Evolutionary conservation across 257 asterid genomes (phyloP).

Genomic region (Solanum phureja): DNA sequence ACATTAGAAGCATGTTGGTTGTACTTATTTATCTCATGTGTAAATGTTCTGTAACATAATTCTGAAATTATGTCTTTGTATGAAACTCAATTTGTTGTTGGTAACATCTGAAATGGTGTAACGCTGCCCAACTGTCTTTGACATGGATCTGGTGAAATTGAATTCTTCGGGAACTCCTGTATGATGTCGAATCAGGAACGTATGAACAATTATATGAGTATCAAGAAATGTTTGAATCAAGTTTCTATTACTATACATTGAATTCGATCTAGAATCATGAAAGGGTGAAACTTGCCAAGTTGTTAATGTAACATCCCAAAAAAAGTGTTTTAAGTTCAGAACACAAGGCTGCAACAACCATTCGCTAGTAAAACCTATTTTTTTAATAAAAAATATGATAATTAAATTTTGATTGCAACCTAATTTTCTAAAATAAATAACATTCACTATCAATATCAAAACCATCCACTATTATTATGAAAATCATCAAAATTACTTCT

Average conservation of each 20-base stretch:
- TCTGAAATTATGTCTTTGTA: neutral
- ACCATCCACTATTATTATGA: too few species aligned
- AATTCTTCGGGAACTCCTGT: neutral
- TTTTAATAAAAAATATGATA: too few species aligned
- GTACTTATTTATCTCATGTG: neutral
- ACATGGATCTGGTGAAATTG: neutral
- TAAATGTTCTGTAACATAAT: neutral
- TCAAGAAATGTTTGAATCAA: neutral
- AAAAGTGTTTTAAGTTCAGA: too few species aligned
- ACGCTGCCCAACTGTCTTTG: neutral
- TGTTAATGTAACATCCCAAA: too few species aligned
- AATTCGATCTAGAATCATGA: neutral
- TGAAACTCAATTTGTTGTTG: neutral
- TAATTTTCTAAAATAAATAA: too few species aligned
- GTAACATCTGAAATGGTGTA: neutral
- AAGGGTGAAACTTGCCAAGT: too few species aligned
- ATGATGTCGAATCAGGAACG: neutral
- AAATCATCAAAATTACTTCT: too few species aligned
- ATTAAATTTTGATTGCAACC: too few species aligned
- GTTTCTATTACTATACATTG: neutral
- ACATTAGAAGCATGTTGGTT: neutral
- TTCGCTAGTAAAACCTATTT: too few species aligned
- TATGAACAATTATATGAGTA: neutral
- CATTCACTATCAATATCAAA: too few species aligned
- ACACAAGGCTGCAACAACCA: too few species aligned